Percentiles rank a stretch among this genome's conserved stretches.
Evolutionary conservation across 805 yeast species (phyloP).

Genomic region (Starmerella lactis-condensi): DNA sequence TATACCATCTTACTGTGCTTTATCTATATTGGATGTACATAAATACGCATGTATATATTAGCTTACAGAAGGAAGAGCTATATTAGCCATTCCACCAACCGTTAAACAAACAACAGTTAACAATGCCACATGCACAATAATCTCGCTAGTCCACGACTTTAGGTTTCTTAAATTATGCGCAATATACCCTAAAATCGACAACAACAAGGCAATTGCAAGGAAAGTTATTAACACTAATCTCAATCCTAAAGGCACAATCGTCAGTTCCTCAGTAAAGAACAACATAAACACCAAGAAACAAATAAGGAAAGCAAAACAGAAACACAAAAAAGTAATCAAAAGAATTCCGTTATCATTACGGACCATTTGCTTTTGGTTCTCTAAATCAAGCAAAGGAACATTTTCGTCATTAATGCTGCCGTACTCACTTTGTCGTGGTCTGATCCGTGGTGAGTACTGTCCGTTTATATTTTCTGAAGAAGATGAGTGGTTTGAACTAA

Average conservation of each 20-base stretch:
- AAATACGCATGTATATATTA: too few species aligned
- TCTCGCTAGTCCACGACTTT: constrained; percentile 28
- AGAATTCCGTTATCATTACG: constrained; percentile 29
- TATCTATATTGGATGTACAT: too few species aligned
- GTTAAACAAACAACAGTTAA: constrained; percentile 27
- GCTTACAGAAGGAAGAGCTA: constrained; percentile 2
- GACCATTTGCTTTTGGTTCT: constrained; percentile 5
- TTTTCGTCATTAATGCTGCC: constrained; percentile 6
- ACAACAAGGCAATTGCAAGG: constrained; percentile 27
- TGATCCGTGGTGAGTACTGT: constrained; percentile 12
- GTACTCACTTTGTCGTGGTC: constrained; percentile 1
- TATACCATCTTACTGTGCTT: too few species aligned
- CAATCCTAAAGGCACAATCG: constrained; percentile 17
- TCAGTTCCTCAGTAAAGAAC: constrained; percentile 22
- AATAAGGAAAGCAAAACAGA: constrained; percentile 23
- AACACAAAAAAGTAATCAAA: constrained; percentile 28
- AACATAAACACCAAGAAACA: constrained; percentile 29
- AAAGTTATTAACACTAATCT: constrained; percentile 15
- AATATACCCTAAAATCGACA: constrained; percentile 29
- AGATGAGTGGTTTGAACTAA: constrained; percentile 2
- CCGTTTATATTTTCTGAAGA: background rate
- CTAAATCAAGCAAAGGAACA: constrained; percentile 6
- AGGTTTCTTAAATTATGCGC: constrained; percentile 28
- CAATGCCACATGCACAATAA: constrained; percentile 28
- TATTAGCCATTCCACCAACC: constrained; percentile 27